Evolutionary conservation across 306 rosid species (phyloP), one percentile per base, ranked within the genome.

Genomic region (Cyamopsis tetragonoloba): DNA sequence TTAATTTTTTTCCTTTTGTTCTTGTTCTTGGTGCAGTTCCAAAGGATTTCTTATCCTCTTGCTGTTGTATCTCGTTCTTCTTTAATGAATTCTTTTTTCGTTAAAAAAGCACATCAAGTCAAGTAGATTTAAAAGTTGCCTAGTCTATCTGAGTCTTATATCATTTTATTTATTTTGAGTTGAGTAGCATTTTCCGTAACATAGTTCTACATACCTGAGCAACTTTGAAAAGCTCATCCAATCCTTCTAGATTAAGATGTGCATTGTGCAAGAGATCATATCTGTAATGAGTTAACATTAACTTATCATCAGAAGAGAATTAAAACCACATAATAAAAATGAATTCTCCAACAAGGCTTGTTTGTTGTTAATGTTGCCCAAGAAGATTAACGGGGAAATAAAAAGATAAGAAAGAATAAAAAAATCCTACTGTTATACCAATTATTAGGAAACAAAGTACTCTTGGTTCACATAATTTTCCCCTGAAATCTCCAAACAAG

Each of bases 181-280:
- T 32, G 60, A 57, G 22, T 38, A 70, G 27, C 58, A 76, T 51
- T 54, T 58, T 77, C 68, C 15, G 14, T 34, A 32, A 77, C 66
- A 54, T 13, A 48, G 34, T 59, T 68, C 41, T 17, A 55, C 26
- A 8, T 89, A 93, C 99, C 99, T 90, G 99, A 79, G 91, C 95
- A 76, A 88, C 95, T 82, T 77, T 85, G 86, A 93, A 93, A 77
- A 93, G 99, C 67, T 90, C 92, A 80, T 88, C 86, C 72, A 93
- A 76, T 19, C 99, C 99, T 73, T 86, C 92, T 41, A 93, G 83
- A 73, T 86, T 90, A 75, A 90, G 96, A 83, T 93, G 99, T 23
- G 91, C 95, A 58, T 93, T 93, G 81, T 93, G 99, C 86, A 93
- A 80, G 70, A 90, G 95, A 83, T 93, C 99, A 71, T 93, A 93